These are phyloP conservation scores for Colletotrichum agaves DNA, from an alignment of 2,329 filamentous ascomycete genomes.

Conservation along the genomic window DNA sequence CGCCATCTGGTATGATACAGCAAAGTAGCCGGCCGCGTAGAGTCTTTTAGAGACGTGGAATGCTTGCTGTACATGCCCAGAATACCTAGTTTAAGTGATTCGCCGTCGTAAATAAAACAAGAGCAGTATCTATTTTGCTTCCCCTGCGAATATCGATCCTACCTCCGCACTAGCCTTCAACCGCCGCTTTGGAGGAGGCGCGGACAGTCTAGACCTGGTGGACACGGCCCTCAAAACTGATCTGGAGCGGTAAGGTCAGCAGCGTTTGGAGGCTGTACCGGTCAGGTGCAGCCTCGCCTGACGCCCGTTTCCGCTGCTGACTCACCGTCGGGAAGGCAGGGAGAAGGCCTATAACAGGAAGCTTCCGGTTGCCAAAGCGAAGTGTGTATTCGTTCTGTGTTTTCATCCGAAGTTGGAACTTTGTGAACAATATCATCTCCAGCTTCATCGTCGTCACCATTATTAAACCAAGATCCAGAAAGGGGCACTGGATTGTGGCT, in stretches of 20 bases:
- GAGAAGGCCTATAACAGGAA: neutral
- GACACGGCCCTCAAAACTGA: neutral
- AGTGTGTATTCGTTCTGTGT: neutral
- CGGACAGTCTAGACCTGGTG: neutral
- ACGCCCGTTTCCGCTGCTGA: slow-evolving; percentile 5
- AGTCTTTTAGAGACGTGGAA: too few species aligned
- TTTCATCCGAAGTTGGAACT: neutral
- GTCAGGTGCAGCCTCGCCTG: slow-evolving; percentile 32
- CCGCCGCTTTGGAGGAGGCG: slow-evolving; percentile 9
- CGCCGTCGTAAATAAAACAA: too few species aligned
- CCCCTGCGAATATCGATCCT: too few species aligned
- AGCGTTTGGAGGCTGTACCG: slow-evolving; percentile 34
- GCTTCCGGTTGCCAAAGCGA: neutral
- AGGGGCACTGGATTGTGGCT: slow-evolving; percentile 10
- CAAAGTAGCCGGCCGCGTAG: too few species aligned
- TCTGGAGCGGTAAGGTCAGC: slow-evolving; percentile 1
- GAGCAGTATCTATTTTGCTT: too few species aligned
- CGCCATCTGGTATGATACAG: too few species aligned
- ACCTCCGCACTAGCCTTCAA: neutral
- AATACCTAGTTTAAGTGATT: too few species aligned
- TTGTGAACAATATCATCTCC: neutral
- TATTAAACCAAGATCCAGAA: slow-evolving; percentile 3
- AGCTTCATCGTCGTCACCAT: slow-evolving; percentile 5
- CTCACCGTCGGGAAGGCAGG: neutral
- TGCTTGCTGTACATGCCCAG: neutral